Conservation (phyloP, 176 grass and related monocot species). For the Raddia guianensis region DNA sequence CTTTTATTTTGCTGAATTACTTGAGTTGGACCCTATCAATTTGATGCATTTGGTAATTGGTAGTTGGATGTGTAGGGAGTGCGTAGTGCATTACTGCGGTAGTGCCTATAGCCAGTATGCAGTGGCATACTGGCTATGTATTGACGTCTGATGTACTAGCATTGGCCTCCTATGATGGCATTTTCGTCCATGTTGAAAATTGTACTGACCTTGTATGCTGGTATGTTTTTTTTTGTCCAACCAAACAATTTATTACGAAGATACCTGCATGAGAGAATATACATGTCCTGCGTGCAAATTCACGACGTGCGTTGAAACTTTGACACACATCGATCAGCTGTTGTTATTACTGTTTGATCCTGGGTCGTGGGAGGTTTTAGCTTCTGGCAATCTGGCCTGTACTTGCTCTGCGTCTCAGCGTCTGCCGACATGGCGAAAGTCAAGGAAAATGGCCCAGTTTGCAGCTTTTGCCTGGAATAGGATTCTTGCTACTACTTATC, state of each 20-base stretch:
- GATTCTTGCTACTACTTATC: neutral
- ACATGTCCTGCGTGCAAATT: slow-evolving; percentile 9
- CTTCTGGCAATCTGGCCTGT: neutral
- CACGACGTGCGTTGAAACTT: neutral
- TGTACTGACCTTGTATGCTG: neutral
- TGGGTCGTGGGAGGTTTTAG: neutral
- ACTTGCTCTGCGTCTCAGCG: neutral
- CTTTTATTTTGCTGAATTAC: neutral
- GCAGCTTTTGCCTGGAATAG: slow-evolving; percentile 3
- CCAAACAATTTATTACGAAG: neutral
- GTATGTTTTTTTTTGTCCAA: neutral
- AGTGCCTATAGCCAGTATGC: neutral
- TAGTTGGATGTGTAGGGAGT: neutral
- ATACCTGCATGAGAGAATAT: neutral
- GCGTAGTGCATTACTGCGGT: too few species aligned
- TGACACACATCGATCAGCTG: neutral
- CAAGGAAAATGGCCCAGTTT: neutral
- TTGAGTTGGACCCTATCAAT: neutral
- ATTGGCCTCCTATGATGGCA: neutral
- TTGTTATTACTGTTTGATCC: neutral
- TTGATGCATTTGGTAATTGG: neutral
- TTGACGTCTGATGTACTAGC: neutral
- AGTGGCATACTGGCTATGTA: neutral
- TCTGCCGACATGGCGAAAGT: neutral
- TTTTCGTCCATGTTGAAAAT: neutral